These are phyloP conservation scores for Epichloe sp. DNA, from an alignment of 2,329 filamentous ascomycete species.

Conservation along the genomic window DNA sequence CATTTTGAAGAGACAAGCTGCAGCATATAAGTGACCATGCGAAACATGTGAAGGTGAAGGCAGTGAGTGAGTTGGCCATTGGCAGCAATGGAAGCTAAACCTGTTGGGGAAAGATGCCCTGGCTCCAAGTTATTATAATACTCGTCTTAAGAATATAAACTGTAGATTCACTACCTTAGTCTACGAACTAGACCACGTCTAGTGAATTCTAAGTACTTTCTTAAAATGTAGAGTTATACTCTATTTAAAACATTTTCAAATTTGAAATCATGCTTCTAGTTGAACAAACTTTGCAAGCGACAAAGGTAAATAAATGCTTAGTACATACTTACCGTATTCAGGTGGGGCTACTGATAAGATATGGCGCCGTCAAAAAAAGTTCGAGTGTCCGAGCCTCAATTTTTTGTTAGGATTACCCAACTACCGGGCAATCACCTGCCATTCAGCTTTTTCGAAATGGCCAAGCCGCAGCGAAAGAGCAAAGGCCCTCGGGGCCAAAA, in stretches of 20 bases:
- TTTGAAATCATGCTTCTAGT: background rate
- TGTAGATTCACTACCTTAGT: background rate
- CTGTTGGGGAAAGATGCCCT: background rate
- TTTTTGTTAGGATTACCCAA: background rate
- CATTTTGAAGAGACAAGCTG: background rate
- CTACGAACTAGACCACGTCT: no score
- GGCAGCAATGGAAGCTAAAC: background rate
- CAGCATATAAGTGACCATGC: background rate
- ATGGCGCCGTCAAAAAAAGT: constrained; percentile 8
- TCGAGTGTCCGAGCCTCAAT: background rate
- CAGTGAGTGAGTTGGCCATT: no score
- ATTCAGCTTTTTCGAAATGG: constrained; percentile 13
- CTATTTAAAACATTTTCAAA: background rate
- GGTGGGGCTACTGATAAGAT: constrained; percentile 10
- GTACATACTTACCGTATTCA: background rate
- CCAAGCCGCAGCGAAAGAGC: constrained; percentile 25
- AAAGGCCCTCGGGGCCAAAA: constrained; percentile 16
- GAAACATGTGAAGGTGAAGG: background rate
- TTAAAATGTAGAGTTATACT: background rate
- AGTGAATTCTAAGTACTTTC: no score
- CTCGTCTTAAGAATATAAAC: background rate
- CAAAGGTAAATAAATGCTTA: background rate
- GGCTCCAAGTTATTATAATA: background rate
- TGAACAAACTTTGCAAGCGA: background rate
- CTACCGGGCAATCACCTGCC: background rate